Evolutionary conservation across 306 rosid genomes (phyloP), one percentile per base, ranked within the genome.

Genomic region (Castanopsis chinensis): DNA sequence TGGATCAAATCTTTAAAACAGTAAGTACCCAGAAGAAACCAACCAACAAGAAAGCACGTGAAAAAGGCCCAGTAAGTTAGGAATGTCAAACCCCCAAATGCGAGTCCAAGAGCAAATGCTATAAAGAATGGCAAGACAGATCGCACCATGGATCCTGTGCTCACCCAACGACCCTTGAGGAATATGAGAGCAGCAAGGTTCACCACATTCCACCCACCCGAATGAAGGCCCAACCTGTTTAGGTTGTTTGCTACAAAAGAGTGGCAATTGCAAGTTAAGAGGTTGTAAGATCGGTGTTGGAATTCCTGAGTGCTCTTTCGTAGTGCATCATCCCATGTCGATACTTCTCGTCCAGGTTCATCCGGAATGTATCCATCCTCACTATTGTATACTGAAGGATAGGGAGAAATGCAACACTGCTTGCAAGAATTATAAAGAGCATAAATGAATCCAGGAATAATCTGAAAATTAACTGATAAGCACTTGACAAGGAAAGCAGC

Each of bases 141-240:
- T 11, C 87, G 79, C 83, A 90, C 83, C 80, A 89, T 71, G 65
- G 94, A 80, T 57, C 83, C 82, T 79, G 19, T 85, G 90, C 90
- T 86, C 72, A 96, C 98, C 99, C 98, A 91, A n/a, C 87, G 83
- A 17, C 98, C 97, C 86, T 87, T 90, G 72, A 93, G 81, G 71
- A 91, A 88, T 76, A 96, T 82, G 78, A 89, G 87, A 87, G 88
- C 82, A 4, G 98, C 98, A 69, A 96, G 97, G 93, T 88, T 96
- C 82, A 96, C 99, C 84, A 93, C 97, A 74, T 95, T 95, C 99
- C 99, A 95, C 74, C 96, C 90, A 20, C 94, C 87, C 49, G 91
- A 84, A n/a, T 71, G 71, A 85, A 88, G 91, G 30, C 85, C 85
- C 84, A 93, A 76, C 88, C 94, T 89, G 86, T 95, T 95, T 65